Conservation (phyloP, 352 stramenopile genomes). For the Globisporangium iwayamae region DNA sequence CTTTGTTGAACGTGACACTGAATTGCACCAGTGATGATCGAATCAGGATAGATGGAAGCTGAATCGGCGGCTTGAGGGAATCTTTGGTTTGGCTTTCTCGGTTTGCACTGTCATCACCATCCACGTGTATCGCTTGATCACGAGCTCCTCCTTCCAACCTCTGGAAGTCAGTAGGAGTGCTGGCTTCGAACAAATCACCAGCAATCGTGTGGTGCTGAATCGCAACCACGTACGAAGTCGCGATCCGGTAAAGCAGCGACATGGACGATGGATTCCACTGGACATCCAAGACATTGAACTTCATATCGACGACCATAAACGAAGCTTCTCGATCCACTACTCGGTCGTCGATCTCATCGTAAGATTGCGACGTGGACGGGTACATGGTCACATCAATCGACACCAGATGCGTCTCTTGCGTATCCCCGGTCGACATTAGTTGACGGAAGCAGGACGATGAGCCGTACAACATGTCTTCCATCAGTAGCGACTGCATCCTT, state of each 20-base stretch:
- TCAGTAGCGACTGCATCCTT: conserved; percentile 47
- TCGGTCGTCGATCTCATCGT: background rate
- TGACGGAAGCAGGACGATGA: conserved; percentile 48
- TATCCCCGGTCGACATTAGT: conserved; percentile 55
- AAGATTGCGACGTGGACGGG: conserved; percentile 16
- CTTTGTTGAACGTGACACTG: conserved; percentile 83
- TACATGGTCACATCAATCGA: conserved; percentile 47
- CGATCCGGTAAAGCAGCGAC: conserved; percentile 66
- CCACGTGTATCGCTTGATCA: background rate
- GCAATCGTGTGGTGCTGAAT: conserved; percentile 35
- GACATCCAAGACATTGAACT: conserved; percentile 70
- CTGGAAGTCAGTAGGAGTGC: background rate
- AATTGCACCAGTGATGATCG: conserved; percentile 69
- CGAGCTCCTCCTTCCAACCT: background rate
- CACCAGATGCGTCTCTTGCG: conserved; percentile 34
- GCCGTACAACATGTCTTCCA: conserved; percentile 69
- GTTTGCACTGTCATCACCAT: background rate
- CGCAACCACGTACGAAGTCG: conserved; percentile 49
- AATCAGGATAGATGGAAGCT: conserved; percentile 28
- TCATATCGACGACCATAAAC: conserved; percentile 48
- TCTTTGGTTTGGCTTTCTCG: background rate
- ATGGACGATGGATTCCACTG: conserved; percentile 87
- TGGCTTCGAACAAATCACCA: conserved; percentile 7
- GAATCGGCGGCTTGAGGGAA: conserved; percentile 3
- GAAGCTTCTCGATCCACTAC: conserved; percentile 8